phyloP scores from a whole-genome alignment of 129 eudicot genomes.

The Saposhnikovia divaricata region DNA sequence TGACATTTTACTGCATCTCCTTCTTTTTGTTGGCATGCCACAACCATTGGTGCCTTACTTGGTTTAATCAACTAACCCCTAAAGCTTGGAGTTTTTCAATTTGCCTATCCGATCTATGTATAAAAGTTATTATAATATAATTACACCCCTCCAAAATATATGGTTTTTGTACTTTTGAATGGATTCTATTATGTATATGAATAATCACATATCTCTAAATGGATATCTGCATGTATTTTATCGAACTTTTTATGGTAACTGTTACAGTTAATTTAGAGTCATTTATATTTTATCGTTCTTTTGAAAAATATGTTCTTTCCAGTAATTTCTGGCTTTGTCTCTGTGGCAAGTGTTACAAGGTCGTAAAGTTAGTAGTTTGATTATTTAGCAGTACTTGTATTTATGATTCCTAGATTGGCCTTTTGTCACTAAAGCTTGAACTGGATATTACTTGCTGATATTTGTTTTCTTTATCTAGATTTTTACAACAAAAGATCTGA shows the following conservation, averaged over 20 bases:
- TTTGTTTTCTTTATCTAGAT: constrained; percentile 35
- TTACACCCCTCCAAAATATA: neutral
- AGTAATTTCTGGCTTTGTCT: neutral
- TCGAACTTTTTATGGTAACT: neutral
- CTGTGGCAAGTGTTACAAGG: neutral
- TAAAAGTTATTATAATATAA: neutral
- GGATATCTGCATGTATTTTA: neutral
- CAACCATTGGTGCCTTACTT: neutral
- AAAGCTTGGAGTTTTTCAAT: neutral
- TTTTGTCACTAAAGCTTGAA: neutral
- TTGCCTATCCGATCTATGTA: neutral
- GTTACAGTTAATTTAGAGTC: neutral
- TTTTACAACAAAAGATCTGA: constrained; percentile 39
- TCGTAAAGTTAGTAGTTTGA: neutral
- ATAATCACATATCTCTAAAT: neutral
- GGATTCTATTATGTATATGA: neutral
- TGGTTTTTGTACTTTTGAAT: neutral
- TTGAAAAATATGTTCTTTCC: neutral
- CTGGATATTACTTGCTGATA: neutral
- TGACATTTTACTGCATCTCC: neutral
- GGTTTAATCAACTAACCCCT: neutral
- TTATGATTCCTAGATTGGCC: neutral
- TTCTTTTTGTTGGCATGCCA: too few species aligned
- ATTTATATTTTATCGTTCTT: neutral
- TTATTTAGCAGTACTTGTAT: neutral